Base-by-base conservation (phyloP, 2,329 filamentous ascomycete species). In the Scedosporium boydii region DNA sequence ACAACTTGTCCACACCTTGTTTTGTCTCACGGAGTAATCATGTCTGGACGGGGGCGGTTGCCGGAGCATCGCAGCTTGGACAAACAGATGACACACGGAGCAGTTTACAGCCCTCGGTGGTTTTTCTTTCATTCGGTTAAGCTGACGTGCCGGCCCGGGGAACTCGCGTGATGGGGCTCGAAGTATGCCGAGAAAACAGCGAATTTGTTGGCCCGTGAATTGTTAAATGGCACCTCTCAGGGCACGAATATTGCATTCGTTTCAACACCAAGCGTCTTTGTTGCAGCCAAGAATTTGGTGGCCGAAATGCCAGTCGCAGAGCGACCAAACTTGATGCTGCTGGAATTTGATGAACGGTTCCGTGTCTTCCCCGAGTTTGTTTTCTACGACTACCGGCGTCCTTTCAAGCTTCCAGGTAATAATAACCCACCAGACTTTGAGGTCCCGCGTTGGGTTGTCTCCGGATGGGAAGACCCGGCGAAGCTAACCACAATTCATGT, bases 311-410 rank as follows among this genome's bases (percentile, higher is more conserved):
- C 66, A 10, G 62, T 67, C 10, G 53, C 64, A 26, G 66, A 72
- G 34, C 66, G 69, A 6, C 88, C 89, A 1, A 81, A 80, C 63
- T 72, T 92, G 51, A 79, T 82, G 57, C 79, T 93, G 1, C 78
- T 95, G 12, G 90, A 95, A 72, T 88, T 86, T 70, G 90, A 93
- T 71, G 76, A 82, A 63, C 82, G 90, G 5, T 93, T 93, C 72
- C 78, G 77, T 29, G 82, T 93, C 7, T 91, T 93, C 69, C 80
- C 85, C 4, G 87, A 91, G 66, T 93, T 90, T 70, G 76, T 87
- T 41, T 84, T 81, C 61, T 95, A 93, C 72, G 89, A 95, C 74
- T 92, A 88, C 68, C 78, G 85, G 64, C 75, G 85, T 60, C 89
- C 90, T 0, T 76, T 88, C 34, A 84, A 86, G 67, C 76, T 92